Evolutionary conservation across 352 stramenopile species (phyloP), one percentile per base, ranked within the genome.

Genomic region (Globisporangium middletonii): DNA sequence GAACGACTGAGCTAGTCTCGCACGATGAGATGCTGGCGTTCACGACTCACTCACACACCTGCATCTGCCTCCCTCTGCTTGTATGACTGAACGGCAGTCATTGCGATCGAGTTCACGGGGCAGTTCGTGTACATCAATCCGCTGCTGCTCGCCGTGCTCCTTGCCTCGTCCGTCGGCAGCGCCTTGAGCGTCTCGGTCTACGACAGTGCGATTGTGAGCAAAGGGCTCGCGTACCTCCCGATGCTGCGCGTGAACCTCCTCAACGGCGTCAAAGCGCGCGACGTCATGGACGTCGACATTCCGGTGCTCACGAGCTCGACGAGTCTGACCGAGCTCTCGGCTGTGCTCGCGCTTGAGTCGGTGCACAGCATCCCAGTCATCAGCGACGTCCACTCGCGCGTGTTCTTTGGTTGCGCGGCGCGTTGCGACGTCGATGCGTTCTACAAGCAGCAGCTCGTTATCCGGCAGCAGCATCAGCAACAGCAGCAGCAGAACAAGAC

Each of bases 101-200:
- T 90, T 50, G 76, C 75, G 30, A 58, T 87, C 11, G 80, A 90
- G 53, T 80, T 90, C 51, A 88, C 78, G 4, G 78, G 80, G 1
- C 77, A 88, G 53, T 86, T 90, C 41, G 67, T 83, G 45, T 89
- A 83, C 62, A 73, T 84, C 53, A 84, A 74, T 4, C 79, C 79
- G 9, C 41, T 87, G 23, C 73, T 89, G 23, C 57, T 87, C 13
- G 75, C 77, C 8, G 69, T 71, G 38, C 60, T 89, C 18, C 48
- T 87, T 4, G 71, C 79, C 2, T 83, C 75, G 6, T 65, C 72
- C 0, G 63, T 86, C 5, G 73, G 68, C 26, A 79, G 77, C 26
- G 71, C 74, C 9, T 57, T 89, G 18, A 82, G 75, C 3, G 71
- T 86, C 2, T 87, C 79, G 0, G 49, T 86, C 8, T 89, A 89